Conservation (phyloP, 306 rosid genomes). For the Sphenostylis stenocarpa region DNA sequence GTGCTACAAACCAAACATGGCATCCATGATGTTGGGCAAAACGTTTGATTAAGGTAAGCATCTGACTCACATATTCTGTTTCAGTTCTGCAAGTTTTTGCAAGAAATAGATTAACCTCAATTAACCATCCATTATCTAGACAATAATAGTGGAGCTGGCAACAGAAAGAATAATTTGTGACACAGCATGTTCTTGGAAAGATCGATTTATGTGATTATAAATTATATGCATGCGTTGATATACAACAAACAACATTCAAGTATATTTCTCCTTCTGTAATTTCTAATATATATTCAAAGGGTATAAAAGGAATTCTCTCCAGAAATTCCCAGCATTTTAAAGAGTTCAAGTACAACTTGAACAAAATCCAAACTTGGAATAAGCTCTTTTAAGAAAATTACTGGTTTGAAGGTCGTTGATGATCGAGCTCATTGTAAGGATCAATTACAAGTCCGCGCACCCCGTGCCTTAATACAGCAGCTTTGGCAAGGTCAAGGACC, state of each 20-base stretch:
- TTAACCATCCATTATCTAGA: not conserved
- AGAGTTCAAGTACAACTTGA: not conserved
- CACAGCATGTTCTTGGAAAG: not conserved
- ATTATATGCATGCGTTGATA: no score
- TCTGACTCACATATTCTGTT: constrained; percentile 95
- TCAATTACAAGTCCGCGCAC: constrained; percentile 96
- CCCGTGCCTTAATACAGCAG: constrained; percentile 89
- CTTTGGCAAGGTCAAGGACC: constrained; percentile 92
- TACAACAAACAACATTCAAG: no score
- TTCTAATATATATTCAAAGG: not conserved
- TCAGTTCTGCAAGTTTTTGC: constrained; percentile 61
- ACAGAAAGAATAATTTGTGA: not conserved
- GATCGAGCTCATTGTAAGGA: constrained; percentile 98
- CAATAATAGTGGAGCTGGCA: constrained; percentile 9
- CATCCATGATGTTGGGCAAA: constrained; percentile 94
- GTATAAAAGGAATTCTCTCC: not conserved
- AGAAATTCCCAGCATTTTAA: not conserved
- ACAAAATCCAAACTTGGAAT: constrained; percentile 19
- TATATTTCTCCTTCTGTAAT: no score
- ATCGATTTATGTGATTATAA: not conserved
- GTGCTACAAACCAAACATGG: constrained; percentile 99
- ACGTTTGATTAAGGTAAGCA: constrained; percentile 88
- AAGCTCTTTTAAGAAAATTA: constrained; percentile 45
- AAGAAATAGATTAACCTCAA: constrained; percentile 15
- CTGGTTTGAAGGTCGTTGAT: constrained; percentile 86